Evolutionary conservation across 306 rosid species (phyloP).

Genomic region (Prunus mongolica): DNA sequence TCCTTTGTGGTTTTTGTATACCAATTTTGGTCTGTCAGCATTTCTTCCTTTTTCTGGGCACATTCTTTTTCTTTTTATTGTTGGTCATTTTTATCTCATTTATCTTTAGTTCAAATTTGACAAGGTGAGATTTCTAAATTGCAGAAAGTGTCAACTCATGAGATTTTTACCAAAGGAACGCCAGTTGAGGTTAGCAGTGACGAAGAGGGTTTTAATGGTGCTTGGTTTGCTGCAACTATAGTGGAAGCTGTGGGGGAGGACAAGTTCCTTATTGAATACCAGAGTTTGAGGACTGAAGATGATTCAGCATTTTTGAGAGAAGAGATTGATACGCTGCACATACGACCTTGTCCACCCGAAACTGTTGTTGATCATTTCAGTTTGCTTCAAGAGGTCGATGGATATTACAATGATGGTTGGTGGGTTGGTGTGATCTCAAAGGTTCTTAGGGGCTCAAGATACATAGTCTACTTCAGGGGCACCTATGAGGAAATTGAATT

Average conservation of each 20-base stretch:
- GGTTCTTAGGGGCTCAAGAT: slow-evolving; percentile 21
- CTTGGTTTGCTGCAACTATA: slow-evolving; percentile 39
- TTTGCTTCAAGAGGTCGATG: slow-evolving; percentile 35
- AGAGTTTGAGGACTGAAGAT: slow-evolving; percentile 35
- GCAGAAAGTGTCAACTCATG: slow-evolving; percentile 13
- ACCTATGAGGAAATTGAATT: slow-evolving; percentile 30
- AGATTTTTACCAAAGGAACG: slow-evolving; percentile 24
- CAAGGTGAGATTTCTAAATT: background rate
- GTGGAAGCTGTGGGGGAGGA: slow-evolving; percentile 12
- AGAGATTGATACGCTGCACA: slow-evolving; percentile 29
- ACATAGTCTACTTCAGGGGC: slow-evolving; percentile 26
- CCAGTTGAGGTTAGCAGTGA: slow-evolving; percentile 38
- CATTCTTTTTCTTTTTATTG: background rate
- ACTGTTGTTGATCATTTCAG: slow-evolving; percentile 13
- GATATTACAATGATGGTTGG: slow-evolving; percentile 42
- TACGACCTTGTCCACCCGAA: slow-evolving; percentile 32
- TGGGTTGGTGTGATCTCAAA: slow-evolving; percentile 38
- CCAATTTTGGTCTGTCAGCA: background rate
- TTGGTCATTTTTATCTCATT: background rate
- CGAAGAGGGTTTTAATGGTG: slow-evolving; percentile 43
- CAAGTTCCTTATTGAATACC: slow-evolving; percentile 38
- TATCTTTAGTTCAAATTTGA: background rate
- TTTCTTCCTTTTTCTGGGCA: background rate
- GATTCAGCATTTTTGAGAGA: slow-evolving; percentile 30
- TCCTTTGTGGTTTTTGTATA: background rate